Evolutionary conservation across 129 eudicot genomes (phyloP).

Genomic region (Flaveria sonorensis): DNA sequence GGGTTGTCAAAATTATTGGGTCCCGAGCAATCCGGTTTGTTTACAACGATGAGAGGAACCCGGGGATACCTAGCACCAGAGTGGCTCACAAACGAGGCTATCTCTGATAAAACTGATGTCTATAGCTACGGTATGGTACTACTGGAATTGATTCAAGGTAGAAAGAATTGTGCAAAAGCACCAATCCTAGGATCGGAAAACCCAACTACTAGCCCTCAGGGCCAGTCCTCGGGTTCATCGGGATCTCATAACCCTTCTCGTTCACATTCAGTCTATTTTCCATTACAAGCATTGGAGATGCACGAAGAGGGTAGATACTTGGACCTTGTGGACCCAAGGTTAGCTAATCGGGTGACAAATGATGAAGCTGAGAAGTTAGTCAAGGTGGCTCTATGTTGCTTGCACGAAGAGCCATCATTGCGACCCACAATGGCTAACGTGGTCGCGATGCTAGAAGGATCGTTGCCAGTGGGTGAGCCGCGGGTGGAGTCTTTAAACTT

Average conservation of each 20-base stretch:
- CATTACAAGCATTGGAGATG: constrained; percentile 78
- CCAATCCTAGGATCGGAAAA: constrained; percentile 40
- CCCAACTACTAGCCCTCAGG: constrained; percentile 36
- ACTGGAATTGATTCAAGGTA: constrained; percentile 74
- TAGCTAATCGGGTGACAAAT: constrained; percentile 54
- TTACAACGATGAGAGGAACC: constrained; percentile 94
- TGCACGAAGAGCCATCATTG: constrained; percentile 73
- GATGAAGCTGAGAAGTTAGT: constrained; percentile 76
- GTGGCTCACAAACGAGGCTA: constrained; percentile 87
- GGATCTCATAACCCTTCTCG: constrained; percentile 16
- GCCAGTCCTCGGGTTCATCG: constrained; percentile 39
- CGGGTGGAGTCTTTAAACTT: constrained; percentile 59
- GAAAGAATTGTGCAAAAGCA: constrained; percentile 58
- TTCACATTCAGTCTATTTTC: constrained; percentile 50
- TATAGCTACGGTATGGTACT: constrained; percentile 90
- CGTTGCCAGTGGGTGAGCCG: constrained; percentile 50
- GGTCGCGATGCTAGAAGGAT: constrained; percentile 77
- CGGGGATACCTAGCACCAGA: constrained; percentile 91
- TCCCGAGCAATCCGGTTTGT: constrained; percentile 71
- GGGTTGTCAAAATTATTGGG: constrained; percentile 75
- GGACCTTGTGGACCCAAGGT: constrained; percentile 72
- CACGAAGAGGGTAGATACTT: constrained; percentile 69
- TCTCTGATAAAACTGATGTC: constrained; percentile 84
- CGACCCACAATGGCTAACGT: constrained; percentile 75
- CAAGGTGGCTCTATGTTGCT: constrained; percentile 78